These are phyloP conservation scores for Vanrija humicola DNA, from an alignment of 1,284 basidiomycete species.

Conservation along the genomic window DNA sequence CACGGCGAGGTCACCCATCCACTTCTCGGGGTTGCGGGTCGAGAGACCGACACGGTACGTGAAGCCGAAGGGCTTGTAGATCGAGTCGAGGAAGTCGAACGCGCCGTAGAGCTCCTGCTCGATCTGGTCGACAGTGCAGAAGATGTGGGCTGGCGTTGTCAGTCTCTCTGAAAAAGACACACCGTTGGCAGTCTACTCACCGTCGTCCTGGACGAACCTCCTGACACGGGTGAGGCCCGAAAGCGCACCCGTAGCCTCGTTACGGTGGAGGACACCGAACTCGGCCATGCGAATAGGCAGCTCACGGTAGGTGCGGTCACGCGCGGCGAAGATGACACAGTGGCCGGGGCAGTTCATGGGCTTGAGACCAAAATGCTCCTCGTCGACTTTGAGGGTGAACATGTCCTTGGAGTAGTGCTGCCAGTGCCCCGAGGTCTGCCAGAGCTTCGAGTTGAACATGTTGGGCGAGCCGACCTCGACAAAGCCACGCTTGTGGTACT, in stretches of 20 bases:
- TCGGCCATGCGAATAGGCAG: slow-evolving; percentile 96
- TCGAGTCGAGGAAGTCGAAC: slow-evolving; percentile 91
- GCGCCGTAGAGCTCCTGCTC: slow-evolving; percentile 79
- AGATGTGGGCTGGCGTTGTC: slow-evolving; percentile 59
- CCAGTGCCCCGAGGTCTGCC: slow-evolving; percentile 99
- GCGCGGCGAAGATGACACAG: slow-evolving; percentile 90
- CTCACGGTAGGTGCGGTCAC: slow-evolving; percentile 93
- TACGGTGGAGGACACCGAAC: slow-evolving; percentile 96
- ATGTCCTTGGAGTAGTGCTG: slow-evolving; percentile 97
- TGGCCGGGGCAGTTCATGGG: slow-evolving; percentile 99
- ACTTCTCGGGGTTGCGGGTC: slow-evolving; percentile 88
- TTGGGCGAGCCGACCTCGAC: slow-evolving; percentile 87
- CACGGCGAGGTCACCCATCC: slow-evolving; percentile 80
- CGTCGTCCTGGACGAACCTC: slow-evolving; percentile 96
- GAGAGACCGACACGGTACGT: slow-evolving; percentile 94
- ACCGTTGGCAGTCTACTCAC: slow-evolving; percentile 19
- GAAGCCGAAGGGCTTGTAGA: slow-evolving; percentile 96
- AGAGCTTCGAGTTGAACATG: slow-evolving; percentile 94
- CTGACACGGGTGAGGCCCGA: slow-evolving; percentile 91
- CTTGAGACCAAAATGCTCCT: slow-evolving; percentile 90
- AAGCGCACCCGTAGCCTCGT: slow-evolving; percentile 92
- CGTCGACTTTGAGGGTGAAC: slow-evolving; percentile 91
- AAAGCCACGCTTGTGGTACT: slow-evolving; percentile 54
- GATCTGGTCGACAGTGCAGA: slow-evolving; percentile 93
- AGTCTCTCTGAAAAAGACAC: too few relatives aligned